Evolutionary conservation across 148 eudicot species (phyloP).

Genomic region (Fallopia convolvulus): DNA sequence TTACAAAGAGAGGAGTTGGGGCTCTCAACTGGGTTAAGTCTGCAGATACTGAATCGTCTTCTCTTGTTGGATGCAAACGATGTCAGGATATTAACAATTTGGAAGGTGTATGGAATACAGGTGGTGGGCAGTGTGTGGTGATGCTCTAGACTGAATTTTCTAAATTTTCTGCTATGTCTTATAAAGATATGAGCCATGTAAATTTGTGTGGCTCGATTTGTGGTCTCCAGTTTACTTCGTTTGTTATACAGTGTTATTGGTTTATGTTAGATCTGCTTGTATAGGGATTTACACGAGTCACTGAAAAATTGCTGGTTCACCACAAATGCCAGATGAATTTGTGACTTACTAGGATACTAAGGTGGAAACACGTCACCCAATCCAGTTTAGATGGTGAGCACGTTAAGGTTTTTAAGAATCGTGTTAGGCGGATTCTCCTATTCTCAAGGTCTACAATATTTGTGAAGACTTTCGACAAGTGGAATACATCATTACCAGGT

Average conservation of each 20-base stretch:
- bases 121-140: conserved; percentile 98
- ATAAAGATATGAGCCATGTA: conserved; percentile 99
- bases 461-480: conserved; percentile 92
- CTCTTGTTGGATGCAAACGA: conserved; percentile 92
- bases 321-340: conserved; percentile 97
- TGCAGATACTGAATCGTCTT: conserved; percentile 98
- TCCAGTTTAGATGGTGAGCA: no score
- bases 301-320: conserved; percentile 99
- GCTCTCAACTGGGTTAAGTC: conserved; percentile 99
- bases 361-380: conserved; percentile 93
- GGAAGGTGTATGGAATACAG: conserved; percentile 87
- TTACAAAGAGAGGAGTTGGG: conserved; percentile 93
- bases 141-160: conserved; percentile 99
- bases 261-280: conserved; percentile 91
- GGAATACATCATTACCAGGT: conserved; percentile 96
- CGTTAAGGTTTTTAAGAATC: no score
- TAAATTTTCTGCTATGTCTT: no score
- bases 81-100: conserved; percentile 97
- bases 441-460: conserved; percentile 97
- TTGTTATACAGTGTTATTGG: conserved; percentile 95
- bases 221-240: conserved; percentile 99
- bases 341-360: conserved; percentile 78
- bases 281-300: conserved; percentile 91
- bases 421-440: conserved; percentile 96
- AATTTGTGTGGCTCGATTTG: conserved; percentile 97